Evolutionary conservation across 208 protist genomes (phyloP), one percentile per base, ranked within the genome.

Genomic region (Crithidia expoeki): DNA sequence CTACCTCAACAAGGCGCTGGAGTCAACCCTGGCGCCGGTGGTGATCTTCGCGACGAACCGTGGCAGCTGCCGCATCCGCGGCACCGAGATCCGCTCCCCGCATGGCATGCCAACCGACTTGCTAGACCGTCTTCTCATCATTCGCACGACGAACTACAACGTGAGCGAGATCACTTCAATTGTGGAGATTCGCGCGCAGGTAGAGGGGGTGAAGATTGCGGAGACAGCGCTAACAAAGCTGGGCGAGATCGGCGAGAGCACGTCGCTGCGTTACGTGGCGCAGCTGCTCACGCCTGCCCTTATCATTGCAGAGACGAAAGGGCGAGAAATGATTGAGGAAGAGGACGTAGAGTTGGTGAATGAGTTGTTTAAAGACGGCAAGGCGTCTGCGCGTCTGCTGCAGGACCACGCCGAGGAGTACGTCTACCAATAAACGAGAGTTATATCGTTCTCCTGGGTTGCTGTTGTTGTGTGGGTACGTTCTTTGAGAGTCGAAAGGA

Each of bases 41-140:
- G 98, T 99, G 46, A 99, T 99, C 66, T 99, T 99, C 75, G 99
- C 99, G 38, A 99, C 99, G 47, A 99, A 99, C 82, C 77, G 99
- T 52, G 99, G 99, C 17, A 96, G 97, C 50, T 99, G 90, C 81
- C 89, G 85, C 52, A 97, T 98, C 66, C 92, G 98, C 55, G 99
- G 98, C 34, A 99, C 99, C 0, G 98, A 99, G 38, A 98, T 99
- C 27, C 58, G 86, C 14, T 88, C 98, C 25, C 98, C 99, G 32
- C 99, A 99, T 82, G 99, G 99, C 47, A 99, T 99, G 40, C 99
- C 99, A 19, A 94, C 98, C 14, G 99, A 99, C 89, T 79, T 99
- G 47, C 90, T 99, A 7, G 99, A 99, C 78, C 98, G 99, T 57
- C 80, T 99, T 6, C 85, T 99, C 67, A 99, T 99, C 75, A 98